Evolutionary conservation across 176 grass and related monocot genomes (phyloP), one percentile per base, ranked within the genome.

Genomic region (Paspalum notatum): DNA sequence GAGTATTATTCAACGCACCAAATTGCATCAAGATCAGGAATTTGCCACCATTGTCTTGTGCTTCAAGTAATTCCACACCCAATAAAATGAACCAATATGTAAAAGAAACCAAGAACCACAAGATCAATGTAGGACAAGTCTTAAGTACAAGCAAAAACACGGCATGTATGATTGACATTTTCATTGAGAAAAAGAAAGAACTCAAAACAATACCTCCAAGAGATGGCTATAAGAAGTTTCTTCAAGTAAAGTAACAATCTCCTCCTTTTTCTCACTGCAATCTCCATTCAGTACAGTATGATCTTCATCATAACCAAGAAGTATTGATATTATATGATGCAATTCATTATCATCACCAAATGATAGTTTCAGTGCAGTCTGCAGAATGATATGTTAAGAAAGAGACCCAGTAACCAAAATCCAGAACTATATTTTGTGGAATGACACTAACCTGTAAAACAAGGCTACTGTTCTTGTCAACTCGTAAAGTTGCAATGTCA

Each of bases 221-320:
- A 98, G 87, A 95, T 95, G 95, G 73, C 90, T 98, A 32, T 91
- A 93, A 63, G 95, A 84, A 87, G 84, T 92, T 72, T 93, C 95
- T 80, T 93, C 95, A 85, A 95, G 86, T 87, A 93, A 89, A 79
- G 79, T 50, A 83, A 95, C 84, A 27, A 98, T 91, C 55, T 98
- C 86, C 42, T 89, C 74, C 60, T 89, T 91, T 77, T 75, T 81
- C 53, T 86, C 82, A 81, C 22, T 70, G 75, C 62, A 68, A 77
- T 79, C 37, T 38, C 75, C 86, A 21, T 72, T 87, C 46, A 87
- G 58, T 52, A 44, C 6, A 47, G 11, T 75, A 22, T 37, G 72
- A 45, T 90, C 45, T 62, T 88, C 71, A 77, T 87, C 75, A 39
- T 82, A 80, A 45, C 88, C 84, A 85, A 98, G 86, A 84, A 98